Percentiles rank a stretch among this genome's conserved stretches.
phyloP scores from a whole-genome alignment of 345 rosid genomes.

The Streptanthus diversifolius region DNA sequence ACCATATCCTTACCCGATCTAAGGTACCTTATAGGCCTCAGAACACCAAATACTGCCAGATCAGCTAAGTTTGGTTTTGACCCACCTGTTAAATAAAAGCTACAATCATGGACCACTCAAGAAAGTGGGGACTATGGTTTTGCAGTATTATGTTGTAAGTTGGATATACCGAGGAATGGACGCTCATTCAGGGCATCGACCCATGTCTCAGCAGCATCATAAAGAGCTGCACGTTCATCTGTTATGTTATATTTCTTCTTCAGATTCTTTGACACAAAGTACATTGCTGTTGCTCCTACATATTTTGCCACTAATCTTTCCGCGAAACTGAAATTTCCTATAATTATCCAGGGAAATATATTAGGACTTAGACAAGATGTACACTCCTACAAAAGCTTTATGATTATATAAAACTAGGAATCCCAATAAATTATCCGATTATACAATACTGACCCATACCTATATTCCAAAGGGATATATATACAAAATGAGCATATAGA shows the following conservation, averaged over 20 bases:
- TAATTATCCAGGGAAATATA: constrained; percentile 5
- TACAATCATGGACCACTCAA: constrained; percentile 8
- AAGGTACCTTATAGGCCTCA: constrained; percentile 84
- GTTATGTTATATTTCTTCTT: constrained; percentile 88
- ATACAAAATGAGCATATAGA: background rate
- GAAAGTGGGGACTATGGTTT: background rate
- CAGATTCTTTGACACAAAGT: constrained; percentile 83
- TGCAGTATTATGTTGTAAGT: background rate
- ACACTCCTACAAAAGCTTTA: background rate
- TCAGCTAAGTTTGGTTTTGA: constrained; percentile 82
- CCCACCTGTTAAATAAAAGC: constrained; percentile 51
- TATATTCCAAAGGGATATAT: background rate
- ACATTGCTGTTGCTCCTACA: constrained; percentile 92
- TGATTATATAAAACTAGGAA: background rate
- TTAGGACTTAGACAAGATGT: background rate
- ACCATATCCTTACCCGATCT: constrained; percentile 87
- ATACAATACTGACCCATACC: background rate
- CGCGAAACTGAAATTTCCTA: constrained; percentile 84
- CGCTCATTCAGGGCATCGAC: constrained; percentile 74
- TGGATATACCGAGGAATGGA: constrained; percentile 56
- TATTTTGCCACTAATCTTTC: constrained; percentile 84
- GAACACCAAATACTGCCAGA: constrained; percentile 84
- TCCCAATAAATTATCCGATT: background rate
- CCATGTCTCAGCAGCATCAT: constrained; percentile 92
- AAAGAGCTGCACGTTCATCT: constrained; percentile 81